These are phyloP conservation scores for Epichloe sylvatica DNA, from an alignment of 2,329 filamentous ascomycete species.

Conservation along the genomic window DNA sequence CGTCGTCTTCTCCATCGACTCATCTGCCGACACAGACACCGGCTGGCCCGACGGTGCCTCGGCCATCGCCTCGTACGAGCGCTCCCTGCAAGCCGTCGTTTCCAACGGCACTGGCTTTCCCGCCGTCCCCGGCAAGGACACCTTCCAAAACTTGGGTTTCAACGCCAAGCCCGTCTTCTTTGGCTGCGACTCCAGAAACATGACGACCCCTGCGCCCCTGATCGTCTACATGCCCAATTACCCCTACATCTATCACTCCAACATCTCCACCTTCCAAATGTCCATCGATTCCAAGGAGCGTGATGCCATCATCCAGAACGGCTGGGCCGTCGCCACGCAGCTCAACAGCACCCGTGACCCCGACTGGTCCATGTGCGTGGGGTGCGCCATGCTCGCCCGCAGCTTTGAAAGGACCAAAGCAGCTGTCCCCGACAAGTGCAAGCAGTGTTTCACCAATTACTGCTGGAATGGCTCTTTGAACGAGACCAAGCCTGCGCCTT, in stretches of 20 bases:
- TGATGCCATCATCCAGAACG: conserved; percentile 73
- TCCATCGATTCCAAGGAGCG: conserved; percentile 52
- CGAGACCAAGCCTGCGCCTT: conserved; percentile 19
- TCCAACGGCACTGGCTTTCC: conserved; percentile 43
- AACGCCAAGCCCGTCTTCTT: conserved; percentile 50
- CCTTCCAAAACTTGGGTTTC: conserved; percentile 43
- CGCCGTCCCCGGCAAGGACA: conserved; percentile 37
- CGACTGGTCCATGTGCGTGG: conserved; percentile 72
- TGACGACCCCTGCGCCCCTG: conserved; percentile 46
- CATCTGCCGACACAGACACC: conserved; percentile 43
- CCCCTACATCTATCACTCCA: conserved; percentile 63
- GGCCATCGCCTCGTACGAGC: conserved; percentile 42
- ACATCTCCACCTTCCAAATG: conserved; percentile 64
- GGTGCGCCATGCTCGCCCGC: conserved; percentile 70
- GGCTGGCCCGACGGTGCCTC: conserved; percentile 49
- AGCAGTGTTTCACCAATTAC: conserved; percentile 62
- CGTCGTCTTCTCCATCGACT: conserved; percentile 52
- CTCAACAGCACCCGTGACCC: conserved; percentile 63
- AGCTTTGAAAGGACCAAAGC: conserved; percentile 60
- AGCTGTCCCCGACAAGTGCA: conserved; percentile 56
- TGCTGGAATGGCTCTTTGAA: conserved; percentile 78
- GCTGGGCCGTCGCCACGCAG: conserved; percentile 69
- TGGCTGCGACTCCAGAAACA: conserved; percentile 44
- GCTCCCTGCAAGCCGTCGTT: conserved; percentile 31
- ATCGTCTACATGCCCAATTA: conserved; percentile 72